Evolutionary conservation across 164 flowering plant species (phyloP).

Genomic region (Umbellularia californica): DNA sequence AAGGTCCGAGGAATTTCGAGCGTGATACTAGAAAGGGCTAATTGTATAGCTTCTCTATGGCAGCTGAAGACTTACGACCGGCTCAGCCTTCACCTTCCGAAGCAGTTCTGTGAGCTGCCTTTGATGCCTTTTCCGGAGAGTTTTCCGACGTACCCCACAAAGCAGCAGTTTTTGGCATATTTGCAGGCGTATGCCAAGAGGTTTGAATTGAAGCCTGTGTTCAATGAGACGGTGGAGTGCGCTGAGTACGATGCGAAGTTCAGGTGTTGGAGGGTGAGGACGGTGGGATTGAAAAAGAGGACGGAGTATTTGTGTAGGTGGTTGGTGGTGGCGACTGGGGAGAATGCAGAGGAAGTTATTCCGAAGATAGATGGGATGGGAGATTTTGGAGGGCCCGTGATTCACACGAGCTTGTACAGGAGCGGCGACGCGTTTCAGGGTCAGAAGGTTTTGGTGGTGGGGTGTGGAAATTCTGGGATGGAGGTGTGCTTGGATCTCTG

Average conservation of each 20-base stretch:
- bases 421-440: conserved; percentile 47
- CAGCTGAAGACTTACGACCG: conserved; percentile 67
- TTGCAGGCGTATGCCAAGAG: conserved; percentile 37
- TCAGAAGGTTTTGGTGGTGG: conserved; percentile 76
- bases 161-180: conserved; percentile 62
- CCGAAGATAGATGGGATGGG: conserved; percentile 60
- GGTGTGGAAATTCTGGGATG: conserved; percentile 98
- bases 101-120: conserved; percentile 73
- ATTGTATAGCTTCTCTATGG: conserved; percentile 84
- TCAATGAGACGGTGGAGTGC: conserved; percentile 41
- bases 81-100: conserved; percentile 73
- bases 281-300: conserved; percentile 24
- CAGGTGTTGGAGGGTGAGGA: conserved; percentile 55
- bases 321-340: conserved; percentile 90
- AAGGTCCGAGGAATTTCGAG: conserved; percentile 42
- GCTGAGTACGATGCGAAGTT: conserved; percentile 47
- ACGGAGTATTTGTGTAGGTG: conserved; percentile 61
- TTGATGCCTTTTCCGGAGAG: conserved; percentile 55
- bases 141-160: conserved; percentile 69
- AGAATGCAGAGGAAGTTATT: conserved; percentile 78
- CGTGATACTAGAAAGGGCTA: conserved; percentile 55
- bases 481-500: conserved; percentile 91
- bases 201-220: conserved; percentile 44
- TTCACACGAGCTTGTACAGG: conserved; percentile 69
- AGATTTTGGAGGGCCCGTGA: conserved; percentile 49